Evolutionary conservation across 1,284 basidiomycete species (phyloP).

Genomic region (Phaffia rhodozyma): DNA sequence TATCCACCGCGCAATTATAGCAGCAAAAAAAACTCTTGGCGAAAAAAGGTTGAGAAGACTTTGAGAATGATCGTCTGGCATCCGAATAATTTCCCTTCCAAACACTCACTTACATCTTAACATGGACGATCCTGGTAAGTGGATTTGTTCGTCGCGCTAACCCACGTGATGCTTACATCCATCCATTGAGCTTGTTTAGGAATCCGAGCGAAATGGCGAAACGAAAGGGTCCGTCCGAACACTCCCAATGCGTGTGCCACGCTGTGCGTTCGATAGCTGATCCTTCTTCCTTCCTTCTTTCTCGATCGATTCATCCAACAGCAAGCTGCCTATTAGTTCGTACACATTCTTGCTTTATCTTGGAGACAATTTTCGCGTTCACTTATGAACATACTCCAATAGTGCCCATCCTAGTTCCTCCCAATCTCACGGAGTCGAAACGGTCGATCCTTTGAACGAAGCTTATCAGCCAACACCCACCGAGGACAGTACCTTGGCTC

Average conservation of each 20-base stretch:
- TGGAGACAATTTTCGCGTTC: background rate
- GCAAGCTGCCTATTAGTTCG: constrained; percentile 17
- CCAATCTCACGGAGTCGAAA: constrained; percentile 15
- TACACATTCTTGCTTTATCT: background rate
- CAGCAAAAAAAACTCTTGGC: too few relatives aligned
- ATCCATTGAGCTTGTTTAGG: background rate
- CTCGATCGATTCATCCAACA: background rate
- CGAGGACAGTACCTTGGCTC: background rate
- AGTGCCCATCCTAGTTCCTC: constrained; percentile 10
- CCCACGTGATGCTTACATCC: too few relatives aligned
- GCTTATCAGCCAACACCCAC: background rate
- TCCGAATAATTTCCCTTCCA: too few relatives aligned
- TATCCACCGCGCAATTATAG: too few relatives aligned
- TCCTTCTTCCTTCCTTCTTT: background rate
- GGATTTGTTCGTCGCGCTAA: background rate
- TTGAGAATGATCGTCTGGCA: too few relatives aligned
- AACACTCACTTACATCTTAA: too few relatives aligned
- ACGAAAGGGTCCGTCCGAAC: too few relatives aligned
- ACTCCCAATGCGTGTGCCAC: background rate
- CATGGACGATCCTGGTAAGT: constrained; percentile 1
- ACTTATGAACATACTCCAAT: background rate
- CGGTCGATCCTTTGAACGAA: constrained; percentile 14
- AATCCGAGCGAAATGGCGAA: background rate
- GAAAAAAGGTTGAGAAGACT: too few relatives aligned
- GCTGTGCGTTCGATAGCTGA: background rate